A percentile compares a stretch with the other conserved stretches of the same genome.
Conservation (phyloP, 2,329 filamentous ascomycete species). For the Ascochyta pisi region DNA sequence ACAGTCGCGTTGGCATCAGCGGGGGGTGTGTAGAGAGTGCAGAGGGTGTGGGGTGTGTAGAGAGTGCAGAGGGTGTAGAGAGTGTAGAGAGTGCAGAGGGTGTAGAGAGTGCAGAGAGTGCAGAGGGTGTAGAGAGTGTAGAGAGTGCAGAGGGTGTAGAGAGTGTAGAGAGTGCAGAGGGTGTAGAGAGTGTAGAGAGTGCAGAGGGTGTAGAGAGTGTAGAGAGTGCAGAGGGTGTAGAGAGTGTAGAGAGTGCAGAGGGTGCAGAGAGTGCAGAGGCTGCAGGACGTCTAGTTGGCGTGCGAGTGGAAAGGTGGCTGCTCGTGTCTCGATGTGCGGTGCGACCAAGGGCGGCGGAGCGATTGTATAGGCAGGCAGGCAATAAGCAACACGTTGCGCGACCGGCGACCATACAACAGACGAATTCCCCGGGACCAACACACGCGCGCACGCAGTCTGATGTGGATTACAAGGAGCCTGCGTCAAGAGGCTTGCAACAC, state of each 20-base stretch:
- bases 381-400: constrained; percentile 32
- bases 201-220: constrained; percentile 11
- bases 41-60: constrained; percentile 8
- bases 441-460: constrained; percentile 10
- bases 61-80: neutral
- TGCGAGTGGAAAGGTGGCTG: constrained; percentile 16
- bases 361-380: constrained; percentile 9
- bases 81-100: neutral
- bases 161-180: constrained; percentile 7
- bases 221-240: neutral
- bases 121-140: neutral
- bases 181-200: neutral
- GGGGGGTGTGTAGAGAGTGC: constrained; percentile 5
- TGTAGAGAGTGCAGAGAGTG: neutral
- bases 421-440: neutral
- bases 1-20: constrained; percentile 37
- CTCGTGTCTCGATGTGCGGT: constrained; percentile 16
- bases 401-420: constrained; percentile 8
- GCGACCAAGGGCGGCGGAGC: constrained; percentile 18
- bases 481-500: neutral
- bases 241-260: neutral
- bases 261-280: too few relatives aligned
- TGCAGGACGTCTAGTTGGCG: constrained; percentile 2
- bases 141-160: constrained; percentile 9
- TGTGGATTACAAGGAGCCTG: neutral